Evolutionary conservation across 78 protist genomes (phyloP).

Genomic region (slime mould (Dictyostelium discoideum)): dicty_2.7 NC_007088.5:3795501-3796000

Average conservation of each 20-base stretch:
- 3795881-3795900: too few relatives aligned
- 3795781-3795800: too few relatives aligned
- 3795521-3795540: neutral
- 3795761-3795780: too few relatives aligned
- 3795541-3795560: constrained; percentile 67
- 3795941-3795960: too few relatives aligned
- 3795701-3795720: too few relatives aligned
- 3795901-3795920: too few relatives aligned
- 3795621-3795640: constrained; percentile 57
- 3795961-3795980: neutral
- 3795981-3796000: constrained; percentile 34
- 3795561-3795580: constrained; percentile 55
- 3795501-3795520: neutral
- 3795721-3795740: too few relatives aligned
- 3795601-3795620: constrained; percentile 55
- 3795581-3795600: constrained; percentile 62
- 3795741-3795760: too few relatives aligned
- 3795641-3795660: constrained; percentile 48
- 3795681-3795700: neutral
- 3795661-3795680: constrained; percentile 1
- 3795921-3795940: neutral
- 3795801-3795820: too few relatives aligned
- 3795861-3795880: too few relatives aligned
- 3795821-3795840: too few relatives aligned
- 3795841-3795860: too few relatives aligned